Evolutionary conservation across 345 rosid genomes (phyloP).

Genomic region (Melaleuca alternifolia): DNA sequence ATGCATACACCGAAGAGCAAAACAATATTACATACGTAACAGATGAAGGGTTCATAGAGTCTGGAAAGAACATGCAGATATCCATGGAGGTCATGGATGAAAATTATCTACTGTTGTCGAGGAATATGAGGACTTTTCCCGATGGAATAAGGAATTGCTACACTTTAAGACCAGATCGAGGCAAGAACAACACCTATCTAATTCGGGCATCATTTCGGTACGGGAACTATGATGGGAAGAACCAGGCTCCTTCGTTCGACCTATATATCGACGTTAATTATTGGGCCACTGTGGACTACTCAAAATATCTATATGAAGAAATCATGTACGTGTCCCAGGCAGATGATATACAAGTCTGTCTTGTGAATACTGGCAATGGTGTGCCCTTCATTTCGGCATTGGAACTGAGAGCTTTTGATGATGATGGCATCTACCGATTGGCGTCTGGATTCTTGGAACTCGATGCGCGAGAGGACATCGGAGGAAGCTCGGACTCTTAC

Average conservation of each 20-base stretch:
- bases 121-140: constrained; percentile 11
- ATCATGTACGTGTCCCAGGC: constrained; percentile 16
- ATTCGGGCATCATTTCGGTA: constrained; percentile 37
- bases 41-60: background rate
- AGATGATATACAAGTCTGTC: constrained; percentile 20
- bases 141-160: constrained; percentile 17
- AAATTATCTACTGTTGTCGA: rapidly evolving
- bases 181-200: constrained; percentile 13
- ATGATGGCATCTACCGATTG: background rate
- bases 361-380: constrained; percentile 35
- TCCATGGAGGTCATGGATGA: rapidly evolving
- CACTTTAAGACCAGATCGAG: background rate
- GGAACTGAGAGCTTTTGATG: constrained; percentile 12
- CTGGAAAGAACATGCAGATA: background rate
- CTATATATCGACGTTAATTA: constrained; percentile 31
- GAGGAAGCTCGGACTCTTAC: rapidly evolving
- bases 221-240: constrained; percentile 35
- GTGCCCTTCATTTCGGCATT: constrained; percentile 44
- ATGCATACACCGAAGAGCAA: background rate
- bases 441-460: background rate
- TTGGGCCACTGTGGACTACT: constrained; percentile 18
- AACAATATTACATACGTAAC: background rate
- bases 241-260: constrained; percentile 24
- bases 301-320: constrained; percentile 4
- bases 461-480: rapidly evolving